Evolutionary conservation across 371 early-diverging fungal genomes (phyloP).

Genomic region (Rhizopus arrhizus): DNA sequence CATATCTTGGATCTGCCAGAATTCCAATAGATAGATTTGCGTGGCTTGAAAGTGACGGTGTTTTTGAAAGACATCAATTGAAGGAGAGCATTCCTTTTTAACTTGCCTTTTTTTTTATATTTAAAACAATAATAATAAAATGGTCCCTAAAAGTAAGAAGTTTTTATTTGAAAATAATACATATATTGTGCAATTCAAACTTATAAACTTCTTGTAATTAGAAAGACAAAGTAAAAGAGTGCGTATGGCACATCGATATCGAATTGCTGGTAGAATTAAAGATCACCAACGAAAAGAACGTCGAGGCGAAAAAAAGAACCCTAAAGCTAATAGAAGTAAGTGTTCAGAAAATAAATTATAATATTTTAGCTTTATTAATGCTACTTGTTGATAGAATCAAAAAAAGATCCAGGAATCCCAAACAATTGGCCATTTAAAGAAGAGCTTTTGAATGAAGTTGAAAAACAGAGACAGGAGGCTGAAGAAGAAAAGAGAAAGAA

Average conservation of each 20-base stretch:
- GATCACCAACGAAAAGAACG: conserved; percentile 78
- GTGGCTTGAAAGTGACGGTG: conserved; percentile 19
- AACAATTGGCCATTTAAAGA: conserved; percentile 59
- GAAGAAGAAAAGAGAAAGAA: conserved; percentile 33
- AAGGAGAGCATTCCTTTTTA: neutral
- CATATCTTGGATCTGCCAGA: conserved; percentile 82
- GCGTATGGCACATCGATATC: conserved; percentile 69
- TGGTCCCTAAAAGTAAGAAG: conserved; percentile 29
- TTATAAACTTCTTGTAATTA: neutral
- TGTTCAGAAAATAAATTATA: neutral
- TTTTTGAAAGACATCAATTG: neutral
- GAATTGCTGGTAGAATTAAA: conserved; percentile 71
- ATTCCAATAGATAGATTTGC: conserved; percentile 2
- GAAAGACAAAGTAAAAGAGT: conserved; percentile 69
- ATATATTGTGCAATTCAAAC: neutral
- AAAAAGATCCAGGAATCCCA: conserved; percentile 59
- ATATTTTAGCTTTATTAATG: neutral
- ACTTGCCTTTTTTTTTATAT: conserved; percentile 7
- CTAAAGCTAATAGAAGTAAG: conserved; percentile 54
- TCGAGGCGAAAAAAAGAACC: conserved; percentile 72
- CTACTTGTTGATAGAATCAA: conserved; percentile 24
- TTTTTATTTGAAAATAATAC: neutral
- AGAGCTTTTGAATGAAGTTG: conserved; percentile 54
- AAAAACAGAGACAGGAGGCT: conserved; percentile 45
- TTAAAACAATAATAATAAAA: conserved; percentile 5